phyloP scores from a whole-genome alignment of 2,329 filamentous ascomycete genomes.

The Exophiala phaeomuriformis region DNA sequence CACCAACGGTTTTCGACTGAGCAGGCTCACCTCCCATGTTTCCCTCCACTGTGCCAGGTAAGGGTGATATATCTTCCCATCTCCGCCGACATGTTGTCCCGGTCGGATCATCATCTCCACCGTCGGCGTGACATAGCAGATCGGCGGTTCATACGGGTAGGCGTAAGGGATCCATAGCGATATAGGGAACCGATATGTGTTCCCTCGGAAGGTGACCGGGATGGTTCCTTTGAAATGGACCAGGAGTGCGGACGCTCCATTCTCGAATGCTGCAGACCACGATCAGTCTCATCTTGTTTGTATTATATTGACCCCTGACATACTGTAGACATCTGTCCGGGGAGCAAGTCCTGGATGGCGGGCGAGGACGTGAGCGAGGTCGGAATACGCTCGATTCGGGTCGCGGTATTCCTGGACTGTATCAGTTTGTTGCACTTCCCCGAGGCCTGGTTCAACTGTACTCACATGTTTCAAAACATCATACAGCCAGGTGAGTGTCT shows the following conservation, averaged over 20 bases:
- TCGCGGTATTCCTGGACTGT: slow-evolving; percentile 74
- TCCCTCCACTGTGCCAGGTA: slow-evolving; percentile 85
- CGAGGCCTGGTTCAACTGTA: neutral
- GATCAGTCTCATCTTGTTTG: slow-evolving; percentile 8
- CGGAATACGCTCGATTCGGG: slow-evolving; percentile 85
- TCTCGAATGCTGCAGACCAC: slow-evolving; percentile 64
- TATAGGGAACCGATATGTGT: slow-evolving; percentile 82
- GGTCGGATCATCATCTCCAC: slow-evolving; percentile 83
- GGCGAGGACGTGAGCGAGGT: slow-evolving; percentile 74
- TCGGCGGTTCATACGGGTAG: slow-evolving; percentile 77
- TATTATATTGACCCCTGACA: slow-evolving; percentile 30
- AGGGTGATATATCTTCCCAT: slow-evolving; percentile 90
- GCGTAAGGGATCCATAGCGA: slow-evolving; percentile 87
- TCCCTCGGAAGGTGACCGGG: slow-evolving; percentile 84
- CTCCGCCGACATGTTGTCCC: slow-evolving; percentile 79
- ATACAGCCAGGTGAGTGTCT: slow-evolving; percentile 91
- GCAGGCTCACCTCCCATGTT: slow-evolving; percentile 73
- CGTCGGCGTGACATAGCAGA: slow-evolving; percentile 82
- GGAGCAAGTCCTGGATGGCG: slow-evolving; percentile 69
- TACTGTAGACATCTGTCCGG: slow-evolving; percentile 93
- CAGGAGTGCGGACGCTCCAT: slow-evolving; percentile 77
- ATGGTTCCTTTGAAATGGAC: slow-evolving; percentile 80
- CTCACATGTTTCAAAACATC: slow-evolving; percentile 72
- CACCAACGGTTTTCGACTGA: neutral
- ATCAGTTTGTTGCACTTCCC: too few relatives aligned